phyloP scores from a whole-genome alignment of 305 asterid species.

The Nicotiana rustica region DNA sequence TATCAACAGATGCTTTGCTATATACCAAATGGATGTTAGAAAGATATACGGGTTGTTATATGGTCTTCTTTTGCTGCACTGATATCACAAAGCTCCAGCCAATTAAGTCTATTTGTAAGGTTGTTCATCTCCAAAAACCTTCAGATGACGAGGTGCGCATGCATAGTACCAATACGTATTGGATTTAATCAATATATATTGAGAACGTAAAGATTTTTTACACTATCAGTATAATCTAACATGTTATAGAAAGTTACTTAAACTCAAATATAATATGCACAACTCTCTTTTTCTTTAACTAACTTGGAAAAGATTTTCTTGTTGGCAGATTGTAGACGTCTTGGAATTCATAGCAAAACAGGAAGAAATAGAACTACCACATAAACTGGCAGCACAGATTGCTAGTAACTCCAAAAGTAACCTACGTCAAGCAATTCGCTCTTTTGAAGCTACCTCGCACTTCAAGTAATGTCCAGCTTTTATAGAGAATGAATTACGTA shows the following conservation, averaged over 20 bases:
- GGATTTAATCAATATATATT: not conserved
- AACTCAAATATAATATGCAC: not conserved
- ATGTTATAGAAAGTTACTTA: not conserved
- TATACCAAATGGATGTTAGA: constrained; percentile 86
- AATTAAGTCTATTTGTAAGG: constrained; percentile 63
- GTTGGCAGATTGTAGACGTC: constrained; percentile 68
- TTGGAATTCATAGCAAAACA: constrained; percentile 69
- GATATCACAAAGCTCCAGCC: constrained; percentile 76
- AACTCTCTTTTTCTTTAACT: constrained; percentile 4
- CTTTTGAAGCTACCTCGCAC: constrained; percentile 93
- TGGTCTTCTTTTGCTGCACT: constrained; percentile 80
- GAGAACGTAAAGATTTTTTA: not conserved
- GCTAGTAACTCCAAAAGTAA: constrained; percentile 81
- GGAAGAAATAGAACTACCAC: constrained; percentile 68
- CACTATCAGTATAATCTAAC: not conserved
- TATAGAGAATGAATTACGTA: not conserved
- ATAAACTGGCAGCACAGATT: constrained; percentile 60
- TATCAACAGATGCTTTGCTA: constrained; percentile 70
- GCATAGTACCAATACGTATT: not conserved
- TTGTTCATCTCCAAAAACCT: constrained; percentile 78
- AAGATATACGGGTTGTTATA: constrained; percentile 69
- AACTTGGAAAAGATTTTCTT: constrained; percentile 21
- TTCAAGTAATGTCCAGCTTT: constrained; percentile 52
- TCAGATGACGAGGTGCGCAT: constrained; percentile 70
- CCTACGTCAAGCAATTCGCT: constrained; percentile 89